Percentiles rank a stretch among this genome's conserved stretches.
phyloP scores from a whole-genome alignment of 108 stramenopile genomes.

The Stephanodiscus minutulus region DNA sequence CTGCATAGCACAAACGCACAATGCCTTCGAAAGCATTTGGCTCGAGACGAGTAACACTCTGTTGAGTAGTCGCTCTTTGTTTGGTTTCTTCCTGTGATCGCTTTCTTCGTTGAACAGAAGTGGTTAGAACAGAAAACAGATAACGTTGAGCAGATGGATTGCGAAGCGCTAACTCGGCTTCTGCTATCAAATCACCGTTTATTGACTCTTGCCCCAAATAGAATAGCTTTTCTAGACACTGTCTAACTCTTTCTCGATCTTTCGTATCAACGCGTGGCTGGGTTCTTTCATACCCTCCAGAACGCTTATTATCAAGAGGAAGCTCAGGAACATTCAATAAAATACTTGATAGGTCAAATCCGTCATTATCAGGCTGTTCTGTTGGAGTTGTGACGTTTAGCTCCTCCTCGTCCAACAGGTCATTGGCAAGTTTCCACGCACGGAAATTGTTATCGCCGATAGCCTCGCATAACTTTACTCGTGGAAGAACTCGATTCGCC shows the following conservation, averaged over 20 bases:
- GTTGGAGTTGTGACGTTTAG: slow-evolving; percentile 30
- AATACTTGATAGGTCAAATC: slow-evolving; percentile 53
- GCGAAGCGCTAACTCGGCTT: slow-evolving; percentile 78
- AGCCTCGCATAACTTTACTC: slow-evolving; percentile 69
- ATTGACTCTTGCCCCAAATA: slow-evolving; percentile 26
- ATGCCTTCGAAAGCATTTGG: slow-evolving; percentile 73
- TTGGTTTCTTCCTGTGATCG: slow-evolving; percentile 37
- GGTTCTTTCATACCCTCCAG: slow-evolving; percentile 38
- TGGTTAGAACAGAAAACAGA: slow-evolving; percentile 64
- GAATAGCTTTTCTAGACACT: slow-evolving; percentile 65
- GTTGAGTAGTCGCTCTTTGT: slow-evolving; percentile 28
- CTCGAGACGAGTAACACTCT: slow-evolving; percentile 65
- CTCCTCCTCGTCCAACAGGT: slow-evolving; percentile 56
- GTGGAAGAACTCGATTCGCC: slow-evolving; percentile 18
- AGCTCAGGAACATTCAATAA: slow-evolving; percentile 51
- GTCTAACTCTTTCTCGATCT: slow-evolving; percentile 70
- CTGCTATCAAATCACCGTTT: slow-evolving; percentile 68
- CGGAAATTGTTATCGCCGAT: slow-evolving; percentile 77
- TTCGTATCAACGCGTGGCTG: slow-evolving; percentile 71
- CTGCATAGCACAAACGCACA: slow-evolving; percentile 72
- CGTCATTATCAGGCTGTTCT: slow-evolving; percentile 40
- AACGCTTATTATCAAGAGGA: slow-evolving; percentile 31
- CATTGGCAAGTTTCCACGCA: slow-evolving; percentile 69
- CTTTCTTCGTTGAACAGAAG: slow-evolving; percentile 49
- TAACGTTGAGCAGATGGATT: slow-evolving; percentile 82